A percentile compares a stretch with the other conserved stretches of the same genome.
Evolutionary conservation across 768 basidiomycete genomes (phyloP).

Genomic region (Hygrophoropsis aurantiaca): DNA sequence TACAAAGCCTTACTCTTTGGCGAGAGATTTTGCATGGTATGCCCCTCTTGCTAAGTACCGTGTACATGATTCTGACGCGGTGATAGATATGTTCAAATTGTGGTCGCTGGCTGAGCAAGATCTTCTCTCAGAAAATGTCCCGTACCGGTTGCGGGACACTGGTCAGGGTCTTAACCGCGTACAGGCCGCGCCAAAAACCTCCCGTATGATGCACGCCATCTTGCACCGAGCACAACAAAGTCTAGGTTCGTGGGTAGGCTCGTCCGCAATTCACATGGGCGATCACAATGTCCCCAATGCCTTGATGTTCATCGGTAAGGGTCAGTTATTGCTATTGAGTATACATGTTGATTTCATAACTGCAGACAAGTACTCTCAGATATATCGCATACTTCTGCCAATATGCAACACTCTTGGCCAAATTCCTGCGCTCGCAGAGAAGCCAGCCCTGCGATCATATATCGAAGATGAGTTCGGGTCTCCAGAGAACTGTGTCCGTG

Average conservation of each 20-base stretch:
- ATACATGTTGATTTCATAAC: background rate
- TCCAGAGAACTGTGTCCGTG: slow-evolving; percentile 61
- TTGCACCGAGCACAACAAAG: slow-evolving; percentile 80
- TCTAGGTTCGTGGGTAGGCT: slow-evolving; percentile 83
- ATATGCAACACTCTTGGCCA: slow-evolving; percentile 81
- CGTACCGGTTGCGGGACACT: slow-evolving; percentile 83
- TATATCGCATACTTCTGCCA: slow-evolving; percentile 85
- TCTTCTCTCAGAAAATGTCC: slow-evolving; percentile 68
- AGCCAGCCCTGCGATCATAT: slow-evolving; percentile 71
- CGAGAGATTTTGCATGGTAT: slow-evolving; percentile 80
- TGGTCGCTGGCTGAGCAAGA: slow-evolving; percentile 84
- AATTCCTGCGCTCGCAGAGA: slow-evolving; percentile 63
- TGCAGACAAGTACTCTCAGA: slow-evolving; percentile 84
- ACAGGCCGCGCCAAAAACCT: slow-evolving; percentile 82
- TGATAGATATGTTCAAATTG: slow-evolving; percentile 81
- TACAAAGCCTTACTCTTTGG: slow-evolving; percentile 87
- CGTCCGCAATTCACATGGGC: slow-evolving; percentile 87
- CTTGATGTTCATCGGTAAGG: slow-evolving; percentile 75
- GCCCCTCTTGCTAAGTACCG: too few relatives aligned
- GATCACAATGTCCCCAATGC: slow-evolving; percentile 67
- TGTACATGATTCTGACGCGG: background rate
- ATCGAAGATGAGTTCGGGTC: slow-evolving; percentile 85
- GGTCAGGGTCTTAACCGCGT: slow-evolving; percentile 91
- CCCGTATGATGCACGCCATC: slow-evolving; percentile 88
- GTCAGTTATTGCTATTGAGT: background rate